Conservation (phyloP, 768 basidiomycete genomes). For the Lentinula boryana region DNA sequence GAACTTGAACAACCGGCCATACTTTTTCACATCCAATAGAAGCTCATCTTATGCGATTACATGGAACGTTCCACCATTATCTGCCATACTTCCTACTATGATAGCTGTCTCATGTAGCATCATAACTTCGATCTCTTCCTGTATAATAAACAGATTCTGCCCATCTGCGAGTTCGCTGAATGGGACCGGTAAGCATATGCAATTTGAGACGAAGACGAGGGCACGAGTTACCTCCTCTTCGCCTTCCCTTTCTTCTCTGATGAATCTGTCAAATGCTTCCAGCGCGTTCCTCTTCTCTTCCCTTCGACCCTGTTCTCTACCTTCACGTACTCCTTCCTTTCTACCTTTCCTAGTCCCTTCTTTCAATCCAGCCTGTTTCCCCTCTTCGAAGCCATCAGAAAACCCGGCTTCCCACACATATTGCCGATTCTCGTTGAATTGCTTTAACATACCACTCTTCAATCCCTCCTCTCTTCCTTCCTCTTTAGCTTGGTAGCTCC, state of each 20-base stretch:
- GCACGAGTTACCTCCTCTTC: slow-evolving; percentile 17
- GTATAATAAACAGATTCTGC: slow-evolving; percentile 15
- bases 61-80: neutral
- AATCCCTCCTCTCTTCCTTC: slow-evolving; percentile 36
- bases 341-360: slow-evolving; percentile 38
- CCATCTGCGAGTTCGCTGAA: slow-evolving; percentile 27
- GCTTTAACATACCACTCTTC: slow-evolving; percentile 32
- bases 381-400: slow-evolving; percentile 39
- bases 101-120: too few relatives aligned
- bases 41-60: neutral
- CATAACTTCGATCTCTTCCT: neutral
- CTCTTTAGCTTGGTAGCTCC: slow-evolving; percentile 37
- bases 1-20: too few relatives aligned
- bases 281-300: slow-evolving; percentile 50
- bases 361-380: slow-evolving; percentile 31
- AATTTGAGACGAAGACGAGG: neutral
- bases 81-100: neutral
- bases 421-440: slow-evolving; percentile 36
- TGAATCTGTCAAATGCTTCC: slow-evolving; percentile 53
- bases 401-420: slow-evolving; percentile 43
- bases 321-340: slow-evolving; percentile 29
- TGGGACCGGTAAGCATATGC: slow-evolving; percentile 10
- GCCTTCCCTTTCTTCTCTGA: slow-evolving; percentile 36
- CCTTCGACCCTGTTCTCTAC: slow-evolving; percentile 29
- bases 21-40: neutral